Evolutionary conservation across 2,329 filamentous ascomycete genomes (phyloP), one percentile per base, ranked within the genome.

Genomic region (Monilinia aucupariae): DNA sequence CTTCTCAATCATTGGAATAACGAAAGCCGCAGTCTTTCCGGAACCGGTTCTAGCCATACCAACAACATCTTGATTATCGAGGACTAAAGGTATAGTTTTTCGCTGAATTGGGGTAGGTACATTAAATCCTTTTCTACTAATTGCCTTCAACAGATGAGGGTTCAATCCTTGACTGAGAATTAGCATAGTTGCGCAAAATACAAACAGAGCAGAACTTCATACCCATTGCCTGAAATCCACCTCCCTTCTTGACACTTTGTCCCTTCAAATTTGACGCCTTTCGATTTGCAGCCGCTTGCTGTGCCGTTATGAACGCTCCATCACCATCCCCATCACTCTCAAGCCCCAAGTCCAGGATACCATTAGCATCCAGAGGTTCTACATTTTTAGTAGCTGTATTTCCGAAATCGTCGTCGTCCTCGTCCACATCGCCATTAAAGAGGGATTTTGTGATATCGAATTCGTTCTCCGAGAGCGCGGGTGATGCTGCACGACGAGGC

Each of bases 41-140:
- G 92, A 97, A 74, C 94, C 94, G n/a, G 96, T 99, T 68, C 96
- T 84, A 9, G 94, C 94, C 94, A 99, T 99, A 68, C 92, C 96
- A 30, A 99, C 93, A n/a, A 97, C 90, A 81, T 99, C 94, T 77
- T 92, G 90, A 61, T 89, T 85, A 66, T 96, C 90, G 70, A 97
- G 81, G 62, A 99, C 86, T 62, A 97, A 80, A 4, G 94, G 96
- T 54, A 99, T 96, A 2, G 94, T 91, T 77, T 97, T 97, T 69
- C 94, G 86, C 79, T 99, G 94, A 76, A 99, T 99, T 0, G 94
- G 94, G 0, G 94, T 99, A 4, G 96, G 96, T 3, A 97, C 91
- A 0, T 89, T 91, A 77, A 97, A 99, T 20, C 94, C 96, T 78
- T 97, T 99, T 70, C 90, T 85, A 15, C 90, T 85, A 68, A 99